Evolutionary conservation across 1,139 yeast species (phyloP).

Genomic region (Debaryomycetaceae sp.): DNA sequence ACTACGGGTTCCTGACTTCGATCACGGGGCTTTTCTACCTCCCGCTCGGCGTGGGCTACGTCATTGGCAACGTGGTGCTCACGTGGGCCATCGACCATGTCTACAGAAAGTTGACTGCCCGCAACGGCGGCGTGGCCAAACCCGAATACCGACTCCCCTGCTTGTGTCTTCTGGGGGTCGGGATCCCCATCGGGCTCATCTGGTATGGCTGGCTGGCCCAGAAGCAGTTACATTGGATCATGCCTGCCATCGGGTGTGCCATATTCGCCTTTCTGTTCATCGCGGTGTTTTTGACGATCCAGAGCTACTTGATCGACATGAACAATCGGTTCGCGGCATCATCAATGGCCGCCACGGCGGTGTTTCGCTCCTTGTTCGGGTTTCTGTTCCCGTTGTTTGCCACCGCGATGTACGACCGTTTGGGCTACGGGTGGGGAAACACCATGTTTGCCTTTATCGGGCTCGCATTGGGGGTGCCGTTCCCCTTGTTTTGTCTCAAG

Average conservation of each 20-base stretch:
- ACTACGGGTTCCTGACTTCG: slow-evolving; percentile 33
- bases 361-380: slow-evolving; percentile 41
- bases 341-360: slow-evolving; percentile 46
- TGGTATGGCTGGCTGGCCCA: slow-evolving; percentile 49
- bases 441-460: slow-evolving; percentile 42
- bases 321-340: slow-evolving; percentile 41
- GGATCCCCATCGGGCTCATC: slow-evolving; percentile 37
- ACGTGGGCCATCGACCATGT: slow-evolving; percentile 29
- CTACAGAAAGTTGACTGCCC: slow-evolving; percentile 23
- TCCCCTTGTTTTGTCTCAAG: slow-evolving; percentile 38
- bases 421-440: slow-evolving; percentile 46
- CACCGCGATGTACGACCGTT: slow-evolving; percentile 30
- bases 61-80: slow-evolving; percentile 39
- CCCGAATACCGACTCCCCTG: slow-evolving; percentile 45
- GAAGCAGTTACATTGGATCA: slow-evolving; percentile 39
- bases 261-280: slow-evolving; percentile 42
- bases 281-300: slow-evolving; percentile 42
- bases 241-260: slow-evolving; percentile 43
- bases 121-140: slow-evolving; percentile 33
- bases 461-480: slow-evolving; percentile 37
- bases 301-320: slow-evolving; percentile 43
- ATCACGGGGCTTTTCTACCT: slow-evolving; percentile 40
- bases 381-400: slow-evolving; percentile 43
- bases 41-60: slow-evolving; percentile 44
- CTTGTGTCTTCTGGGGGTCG: slow-evolving; percentile 28